phyloP scores from a whole-genome alignment of 2,329 filamentous ascomycete genomes.

The Trematosphaeria pertusa region DNA sequence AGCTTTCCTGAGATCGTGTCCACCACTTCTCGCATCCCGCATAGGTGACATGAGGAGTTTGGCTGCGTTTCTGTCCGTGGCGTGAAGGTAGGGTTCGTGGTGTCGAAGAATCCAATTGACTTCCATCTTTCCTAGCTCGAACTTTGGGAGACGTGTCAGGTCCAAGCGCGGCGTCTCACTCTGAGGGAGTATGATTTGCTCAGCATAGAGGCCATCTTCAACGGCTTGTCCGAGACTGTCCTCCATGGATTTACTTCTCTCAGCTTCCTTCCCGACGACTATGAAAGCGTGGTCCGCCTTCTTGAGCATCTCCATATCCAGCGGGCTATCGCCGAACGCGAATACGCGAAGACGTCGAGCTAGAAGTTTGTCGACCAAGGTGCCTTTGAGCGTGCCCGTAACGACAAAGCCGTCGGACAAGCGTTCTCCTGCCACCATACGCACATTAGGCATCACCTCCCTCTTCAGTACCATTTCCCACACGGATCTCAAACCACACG shows the following conservation, averaged over 20 bases:
- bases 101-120: constrained; percentile 23
- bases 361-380: constrained; percentile 54
- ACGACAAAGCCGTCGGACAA: constrained; percentile 59
- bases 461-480: constrained; percentile 63
- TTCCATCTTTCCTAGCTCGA: constrained; percentile 41
- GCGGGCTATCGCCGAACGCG: constrained; percentile 67
- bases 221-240: constrained; percentile 53
- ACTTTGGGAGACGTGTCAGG: constrained; percentile 50
- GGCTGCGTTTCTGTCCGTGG: constrained; percentile 54
- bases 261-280: constrained; percentile 58
- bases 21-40: constrained; percentile 57
- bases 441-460: constrained; percentile 53
- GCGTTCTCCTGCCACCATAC: constrained; percentile 62
- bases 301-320: constrained; percentile 65
- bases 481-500: constrained; percentile 59
- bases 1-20: constrained; percentile 56
- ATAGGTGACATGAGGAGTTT: constrained; percentile 63
- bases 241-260: constrained; percentile 63
- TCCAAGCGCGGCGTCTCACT: constrained; percentile 53
- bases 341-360: constrained; percentile 51
- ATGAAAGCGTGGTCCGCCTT: constrained; percentile 62
- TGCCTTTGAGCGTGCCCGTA: constrained; percentile 58
- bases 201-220: constrained; percentile 48
- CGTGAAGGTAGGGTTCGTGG: constrained; percentile 47
- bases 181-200: constrained; percentile 57